These are phyloP conservation scores for Phytopythium oedochilum DNA, from an alignment of 352 stramenopile genomes.

Conservation along the genomic window DNA sequence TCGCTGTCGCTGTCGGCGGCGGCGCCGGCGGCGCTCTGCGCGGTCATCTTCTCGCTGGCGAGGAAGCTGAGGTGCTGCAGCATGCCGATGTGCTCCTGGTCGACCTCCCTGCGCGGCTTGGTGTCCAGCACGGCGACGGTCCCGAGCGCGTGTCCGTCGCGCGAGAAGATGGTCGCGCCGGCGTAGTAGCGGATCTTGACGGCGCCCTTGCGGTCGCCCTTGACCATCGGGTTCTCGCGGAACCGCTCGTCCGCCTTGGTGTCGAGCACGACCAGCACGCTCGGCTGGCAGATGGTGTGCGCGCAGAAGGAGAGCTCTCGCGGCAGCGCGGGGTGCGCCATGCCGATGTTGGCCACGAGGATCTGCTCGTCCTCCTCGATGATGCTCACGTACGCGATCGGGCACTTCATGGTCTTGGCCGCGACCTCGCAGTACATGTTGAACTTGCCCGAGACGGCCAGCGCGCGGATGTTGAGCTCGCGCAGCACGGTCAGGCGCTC, in stretches of 20 bases:
- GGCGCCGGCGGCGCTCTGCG: constrained; percentile 70
- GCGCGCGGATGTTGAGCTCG: constrained; percentile 74
- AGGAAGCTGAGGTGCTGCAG: constrained; percentile 85
- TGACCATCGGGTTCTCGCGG: constrained; percentile 86
- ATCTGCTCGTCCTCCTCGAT: constrained; percentile 83
- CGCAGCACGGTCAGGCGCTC: constrained; percentile 68
- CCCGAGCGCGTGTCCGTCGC: constrained; percentile 69
- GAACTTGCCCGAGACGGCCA: constrained; percentile 73
- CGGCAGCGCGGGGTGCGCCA: constrained; percentile 73
- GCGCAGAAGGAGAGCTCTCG: constrained; percentile 83
- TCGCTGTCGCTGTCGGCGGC: constrained; percentile 71
- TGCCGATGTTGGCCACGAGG: constrained; percentile 81
- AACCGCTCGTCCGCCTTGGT: constrained; percentile 85
- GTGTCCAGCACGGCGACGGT: constrained; percentile 85
- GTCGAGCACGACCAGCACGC: constrained; percentile 77
- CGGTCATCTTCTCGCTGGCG: constrained; percentile 86
- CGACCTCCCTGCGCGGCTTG: constrained; percentile 66
- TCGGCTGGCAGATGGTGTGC: constrained; percentile 81
- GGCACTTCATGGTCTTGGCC: constrained; percentile 86
- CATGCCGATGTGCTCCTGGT: constrained; percentile 86
- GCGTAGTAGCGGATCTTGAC: constrained; percentile 88
- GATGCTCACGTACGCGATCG: constrained; percentile 84
- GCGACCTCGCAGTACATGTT: constrained; percentile 87
- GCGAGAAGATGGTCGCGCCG: constrained; percentile 78
- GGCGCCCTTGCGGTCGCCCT: constrained; percentile 65